These are phyloP conservation scores for Eucommia ulmoides DNA, from an alignment of 257 asterid species.

Conservation along the genomic window DNA sequence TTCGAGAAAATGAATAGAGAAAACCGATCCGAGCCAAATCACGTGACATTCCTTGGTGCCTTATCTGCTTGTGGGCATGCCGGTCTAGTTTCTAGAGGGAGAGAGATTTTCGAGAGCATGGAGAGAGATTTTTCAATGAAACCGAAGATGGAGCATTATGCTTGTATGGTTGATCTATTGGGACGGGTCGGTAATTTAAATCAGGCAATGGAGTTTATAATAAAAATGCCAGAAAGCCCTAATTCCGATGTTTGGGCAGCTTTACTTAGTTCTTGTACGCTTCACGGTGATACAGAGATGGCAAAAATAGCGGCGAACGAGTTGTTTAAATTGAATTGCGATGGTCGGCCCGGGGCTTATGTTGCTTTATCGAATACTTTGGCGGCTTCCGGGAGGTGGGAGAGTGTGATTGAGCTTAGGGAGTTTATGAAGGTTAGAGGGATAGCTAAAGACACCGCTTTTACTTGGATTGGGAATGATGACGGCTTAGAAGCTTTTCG, in stretches of 20 bases:
- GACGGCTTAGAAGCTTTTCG: slow-evolving; percentile 58
- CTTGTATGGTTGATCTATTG: slow-evolving; percentile 75
- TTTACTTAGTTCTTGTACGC: slow-evolving; percentile 61
- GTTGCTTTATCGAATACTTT: slow-evolving; percentile 66
- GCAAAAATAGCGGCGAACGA: slow-evolving; percentile 71
- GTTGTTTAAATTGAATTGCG: slow-evolving; percentile 40
- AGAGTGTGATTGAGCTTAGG: slow-evolving; percentile 61
- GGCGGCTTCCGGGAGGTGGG: slow-evolving; percentile 92
- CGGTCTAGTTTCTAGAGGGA: slow-evolving; percentile 57
- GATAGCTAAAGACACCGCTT: slow-evolving; percentile 69
- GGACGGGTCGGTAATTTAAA: slow-evolving; percentile 77
- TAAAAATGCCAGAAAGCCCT: slow-evolving; percentile 55
- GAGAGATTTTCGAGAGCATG: slow-evolving; percentile 51
- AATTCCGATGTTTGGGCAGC: slow-evolving; percentile 89
- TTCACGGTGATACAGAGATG: slow-evolving; percentile 75
- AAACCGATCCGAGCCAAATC: slow-evolving; percentile 33
- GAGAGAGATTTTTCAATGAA: slow-evolving; percentile 40
- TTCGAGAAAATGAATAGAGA: slow-evolving; percentile 37
- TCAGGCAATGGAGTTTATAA: slow-evolving; percentile 50
- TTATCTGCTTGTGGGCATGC: slow-evolving; percentile 84
- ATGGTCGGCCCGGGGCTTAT: slow-evolving; percentile 68
- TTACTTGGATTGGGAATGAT: slow-evolving; percentile 74
- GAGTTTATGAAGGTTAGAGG: slow-evolving; percentile 80
- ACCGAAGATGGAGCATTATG: slow-evolving; percentile 89
- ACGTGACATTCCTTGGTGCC: slow-evolving; percentile 75